Conservation (phyloP, 345 rosid genomes). For the Nephelium lappaceum region DNA sequence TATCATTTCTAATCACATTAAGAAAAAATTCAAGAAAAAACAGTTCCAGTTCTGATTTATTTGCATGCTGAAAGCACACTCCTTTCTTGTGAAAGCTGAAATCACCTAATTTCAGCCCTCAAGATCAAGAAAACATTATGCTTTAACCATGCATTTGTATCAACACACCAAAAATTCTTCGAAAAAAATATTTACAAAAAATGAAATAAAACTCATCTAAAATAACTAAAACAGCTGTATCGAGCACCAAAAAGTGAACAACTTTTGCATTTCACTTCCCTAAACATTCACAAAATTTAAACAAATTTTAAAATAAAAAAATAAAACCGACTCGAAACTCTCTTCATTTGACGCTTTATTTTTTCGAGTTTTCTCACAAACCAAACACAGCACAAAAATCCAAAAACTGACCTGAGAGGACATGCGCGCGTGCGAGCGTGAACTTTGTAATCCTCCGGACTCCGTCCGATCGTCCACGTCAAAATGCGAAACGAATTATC, state of each 20-base stretch:
- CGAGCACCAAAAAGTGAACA: background rate
- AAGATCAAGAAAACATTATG: background rate
- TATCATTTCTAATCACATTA: background rate
- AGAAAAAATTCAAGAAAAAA: background rate
- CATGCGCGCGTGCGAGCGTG: background rate
- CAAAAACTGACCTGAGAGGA: slow-evolving; percentile 5
- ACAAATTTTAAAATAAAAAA: background rate
- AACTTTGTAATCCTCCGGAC: slow-evolving; percentile 6
- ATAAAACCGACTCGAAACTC: background rate
- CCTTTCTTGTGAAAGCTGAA: background rate
- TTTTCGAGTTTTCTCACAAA: slow-evolving; percentile 13
- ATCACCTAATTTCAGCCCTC: background rate
- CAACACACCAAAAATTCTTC: background rate
- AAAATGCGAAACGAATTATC: background rate
- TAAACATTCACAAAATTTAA: background rate
- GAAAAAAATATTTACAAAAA: background rate
- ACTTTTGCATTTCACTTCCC: background rate
- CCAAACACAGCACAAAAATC: slow-evolving; percentile 8
- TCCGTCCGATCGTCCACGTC: slow-evolving; percentile 7
- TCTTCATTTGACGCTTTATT: background rate
- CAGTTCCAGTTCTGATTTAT: background rate
- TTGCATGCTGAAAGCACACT: slow-evolving; percentile 12
- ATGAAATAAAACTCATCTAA: background rate
- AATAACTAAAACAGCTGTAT: background rate
- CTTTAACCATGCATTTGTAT: background rate